phyloP scores from a whole-genome alignment of 2,329 filamentous ascomycete genomes.

The Penicillium crustosum region DNA sequence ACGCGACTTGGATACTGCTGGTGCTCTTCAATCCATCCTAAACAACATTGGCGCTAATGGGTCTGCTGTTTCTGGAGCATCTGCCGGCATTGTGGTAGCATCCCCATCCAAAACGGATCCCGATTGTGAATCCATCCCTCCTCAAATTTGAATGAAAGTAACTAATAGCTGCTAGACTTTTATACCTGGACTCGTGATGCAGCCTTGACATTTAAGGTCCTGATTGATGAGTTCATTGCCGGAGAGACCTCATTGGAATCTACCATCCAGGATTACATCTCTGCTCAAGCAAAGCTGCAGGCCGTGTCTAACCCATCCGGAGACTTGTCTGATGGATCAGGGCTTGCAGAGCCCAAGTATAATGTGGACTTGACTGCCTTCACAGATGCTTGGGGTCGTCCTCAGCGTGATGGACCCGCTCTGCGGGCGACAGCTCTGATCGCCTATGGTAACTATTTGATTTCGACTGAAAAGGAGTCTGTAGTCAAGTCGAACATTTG shows the following conservation, averaged over 20 bases:
- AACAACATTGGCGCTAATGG: neutral
- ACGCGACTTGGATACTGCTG: neutral
- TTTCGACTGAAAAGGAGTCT: neutral
- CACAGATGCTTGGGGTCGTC: neutral
- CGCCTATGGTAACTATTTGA: neutral
- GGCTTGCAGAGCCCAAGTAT: neutral
- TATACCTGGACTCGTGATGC: constrained; percentile 4
- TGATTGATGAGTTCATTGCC: neutral
- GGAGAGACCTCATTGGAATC: neutral
- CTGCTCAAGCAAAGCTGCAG: neutral
- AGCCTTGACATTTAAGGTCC: neutral
- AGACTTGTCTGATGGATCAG: neutral
- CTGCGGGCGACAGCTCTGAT: neutral
- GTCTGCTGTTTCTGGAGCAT: neutral
- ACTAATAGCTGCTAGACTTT: neutral
- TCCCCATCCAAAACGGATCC: neutral
- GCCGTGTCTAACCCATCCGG: neutral
- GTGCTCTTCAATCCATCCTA: neutral
- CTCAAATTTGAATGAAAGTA: neutral
- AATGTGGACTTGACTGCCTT: neutral
- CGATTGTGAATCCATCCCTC: neutral
- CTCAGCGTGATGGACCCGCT: neutral
- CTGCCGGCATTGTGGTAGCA: neutral
- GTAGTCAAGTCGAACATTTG: neutral
- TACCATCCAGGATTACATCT: neutral